Conservation (phyloP, 345 rosid species). For the Brassica juncea region DNA sequence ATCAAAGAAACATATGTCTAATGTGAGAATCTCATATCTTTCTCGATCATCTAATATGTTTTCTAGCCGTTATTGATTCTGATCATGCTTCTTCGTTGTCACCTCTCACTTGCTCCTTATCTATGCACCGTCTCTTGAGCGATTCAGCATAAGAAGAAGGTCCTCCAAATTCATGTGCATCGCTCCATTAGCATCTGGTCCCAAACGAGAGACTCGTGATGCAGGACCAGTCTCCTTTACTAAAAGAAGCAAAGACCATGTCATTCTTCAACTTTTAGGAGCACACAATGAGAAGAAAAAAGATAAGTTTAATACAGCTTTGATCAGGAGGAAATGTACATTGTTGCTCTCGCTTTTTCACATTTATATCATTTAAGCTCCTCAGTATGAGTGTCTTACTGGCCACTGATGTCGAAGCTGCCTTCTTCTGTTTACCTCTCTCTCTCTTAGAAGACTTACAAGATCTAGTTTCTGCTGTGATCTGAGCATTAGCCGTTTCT, state of each 20-base stretch:
- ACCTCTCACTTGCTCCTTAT: not conserved
- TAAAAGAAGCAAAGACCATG: not conserved
- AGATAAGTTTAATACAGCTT: not conserved
- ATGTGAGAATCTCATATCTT: not conserved
- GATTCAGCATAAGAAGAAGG: not conserved
- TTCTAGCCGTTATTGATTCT: not conserved
- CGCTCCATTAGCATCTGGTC: not conserved
- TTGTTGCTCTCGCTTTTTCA: not conserved
- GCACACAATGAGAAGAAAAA: not conserved
- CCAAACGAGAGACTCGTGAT: not conserved
- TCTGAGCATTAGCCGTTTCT: not conserved
- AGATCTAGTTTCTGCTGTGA: not conserved
- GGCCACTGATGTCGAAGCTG: not conserved
- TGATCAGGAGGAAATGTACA: not conserved
- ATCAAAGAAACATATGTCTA: not conserved
- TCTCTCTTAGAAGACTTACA: not conserved
- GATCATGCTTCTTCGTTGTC: not conserved
- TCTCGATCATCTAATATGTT: not conserved
- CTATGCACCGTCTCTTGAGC: not conserved
- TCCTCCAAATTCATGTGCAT: not conserved
- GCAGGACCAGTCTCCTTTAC: not conserved
- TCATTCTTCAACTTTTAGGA: not conserved
- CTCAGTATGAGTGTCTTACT: not conserved
- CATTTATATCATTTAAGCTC: not conserved
- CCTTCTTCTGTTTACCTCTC: not conserved